These are phyloP conservation scores for Dovyalis caffra DNA, from an alignment of 345 rosid genomes.

Conservation along the genomic window DNA sequence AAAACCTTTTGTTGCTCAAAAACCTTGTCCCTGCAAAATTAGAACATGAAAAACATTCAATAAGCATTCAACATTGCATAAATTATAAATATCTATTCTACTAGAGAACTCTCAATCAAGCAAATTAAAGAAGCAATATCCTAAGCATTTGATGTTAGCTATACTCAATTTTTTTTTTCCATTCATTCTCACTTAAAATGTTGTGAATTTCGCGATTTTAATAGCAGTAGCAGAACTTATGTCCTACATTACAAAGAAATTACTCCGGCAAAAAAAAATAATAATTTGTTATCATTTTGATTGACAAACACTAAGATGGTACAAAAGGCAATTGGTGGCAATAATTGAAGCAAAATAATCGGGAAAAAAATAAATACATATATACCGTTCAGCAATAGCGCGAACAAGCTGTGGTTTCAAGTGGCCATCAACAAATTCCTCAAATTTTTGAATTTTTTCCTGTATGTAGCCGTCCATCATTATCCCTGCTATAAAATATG, in stretches of 20 bases:
- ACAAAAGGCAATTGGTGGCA: background rate
- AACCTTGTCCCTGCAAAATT: constrained; percentile 79
- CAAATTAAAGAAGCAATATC: background rate
- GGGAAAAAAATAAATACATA: background rate
- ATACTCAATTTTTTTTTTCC: background rate
- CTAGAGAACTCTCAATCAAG: background rate
- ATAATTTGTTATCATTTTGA: too few relatives aligned
- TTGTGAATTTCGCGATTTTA: background rate
- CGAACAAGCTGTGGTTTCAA: constrained; percentile 80
- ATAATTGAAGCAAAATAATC: background rate
- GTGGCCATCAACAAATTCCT: constrained; percentile 75
- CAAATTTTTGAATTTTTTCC: constrained; percentile 63
- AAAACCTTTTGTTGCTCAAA: constrained; percentile 73
- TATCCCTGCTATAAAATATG: background rate
- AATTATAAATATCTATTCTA: background rate
- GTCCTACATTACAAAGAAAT: background rate
- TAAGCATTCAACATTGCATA: background rate
- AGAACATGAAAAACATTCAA: background rate
- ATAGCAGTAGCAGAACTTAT: background rate
- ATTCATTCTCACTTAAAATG: background rate
- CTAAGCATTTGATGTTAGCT: background rate
- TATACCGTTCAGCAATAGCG: constrained; percentile 59
- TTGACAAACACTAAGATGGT: background rate
- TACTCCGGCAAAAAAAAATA: too few relatives aligned
- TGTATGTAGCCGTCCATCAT: constrained; percentile 48